Base-by-base conservation (phyloP, 2,329 filamentous ascomycete species). In the Fusarium napiforme region DNA sequence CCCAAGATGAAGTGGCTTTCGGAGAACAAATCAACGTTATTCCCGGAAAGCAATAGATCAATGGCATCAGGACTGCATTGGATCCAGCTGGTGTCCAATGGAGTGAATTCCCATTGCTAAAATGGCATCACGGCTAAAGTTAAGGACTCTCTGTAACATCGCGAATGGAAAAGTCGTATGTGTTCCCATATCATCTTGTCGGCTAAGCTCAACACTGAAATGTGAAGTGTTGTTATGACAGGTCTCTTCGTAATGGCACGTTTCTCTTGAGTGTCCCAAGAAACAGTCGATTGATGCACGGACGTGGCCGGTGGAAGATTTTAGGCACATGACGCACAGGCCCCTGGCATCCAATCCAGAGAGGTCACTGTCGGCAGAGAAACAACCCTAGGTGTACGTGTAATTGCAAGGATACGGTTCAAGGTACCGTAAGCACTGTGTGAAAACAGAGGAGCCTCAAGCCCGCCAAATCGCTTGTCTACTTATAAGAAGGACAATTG, bases 281-380 rank as follows among this genome's bases (percentile, higher is more conserved):
- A 71, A 77, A 76, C 75, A 64, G 64, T 66, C 75, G 74, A 76
- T 69, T 52, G 37, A 69, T 65, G 75, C 75, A 75, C 75, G 75
- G 75, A 75, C 73, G 66, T 71, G 73, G 75, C 75, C 75, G 75
- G 71, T 74, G 34, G 26, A 59, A 66, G 56, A 37, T 59, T 47
- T 61, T 69, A 60, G 63, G 55, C 74, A 67, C 74, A 76, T 77
- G 74, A 75, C 58, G 61, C 74, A 75, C 62, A 67, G 74, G 45
- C 45, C 26, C 23, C 56, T 49, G 55, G 16, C 36, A 18, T 37
- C 16, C 36, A 37, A 37, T 37, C 36, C 36, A 37, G 63, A 60
- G 56, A 69, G 74, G 69, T 75, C 59, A 63, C 59, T 58, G 43
- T 69, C 67, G 74, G 67, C 61, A 75, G 56, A 71, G 64, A 61